Base-by-base conservation (phyloP, 805 yeast species). In the Danielia reshetovae region DNA sequence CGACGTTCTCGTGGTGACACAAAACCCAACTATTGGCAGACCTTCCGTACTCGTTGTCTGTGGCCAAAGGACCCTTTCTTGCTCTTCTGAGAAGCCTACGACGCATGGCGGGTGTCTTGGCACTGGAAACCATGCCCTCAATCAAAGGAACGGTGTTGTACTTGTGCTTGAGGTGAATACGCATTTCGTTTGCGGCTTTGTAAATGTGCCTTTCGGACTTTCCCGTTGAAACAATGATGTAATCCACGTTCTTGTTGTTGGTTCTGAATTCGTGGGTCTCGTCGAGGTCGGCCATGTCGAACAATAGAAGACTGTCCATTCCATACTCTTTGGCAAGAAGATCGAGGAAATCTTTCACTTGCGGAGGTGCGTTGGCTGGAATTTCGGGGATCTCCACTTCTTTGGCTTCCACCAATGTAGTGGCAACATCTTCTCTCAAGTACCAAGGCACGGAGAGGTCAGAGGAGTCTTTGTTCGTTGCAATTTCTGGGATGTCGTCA, bases 21-120 rank as follows among this genome's bases (percentile, higher is more conserved):
- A 85, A 77, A 15, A 85, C 77, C 97, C 97, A 89, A 17, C 85
- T 74, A 47, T 86, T 87, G 4, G 79, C 68, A 5, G 66, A 46
- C 9, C 63, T 60, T 11, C 85, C 83, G 48, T 74, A 79, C 36
- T 73, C 77, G 38, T 72, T 72, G 45, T 75, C 75, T 1, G 70
- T 67, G 0, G 79, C 70, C 33, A 71, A 65, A 5, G 70, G 67
- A 11, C 72, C 72, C 48, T 75, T 75, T 35, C 76, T 64, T 24
- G 81, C 79, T 43, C 77, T 65, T 29, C 76, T 69, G 16, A 77
- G 44, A 48, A 65, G 51, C 27, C 72, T 51, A 29, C 73, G 51
- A 29, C 68, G 57, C 17, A 55, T 54, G 1, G 56, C 59, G 1
- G 70, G 64, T 6, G 56, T 62, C 17, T 72, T 70, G 25, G 78